Evolutionary conservation across 1,284 basidiomycete species (phyloP), one percentile per base, ranked within the genome.

Genomic region (Fomitopsis schrenkii): DNA sequence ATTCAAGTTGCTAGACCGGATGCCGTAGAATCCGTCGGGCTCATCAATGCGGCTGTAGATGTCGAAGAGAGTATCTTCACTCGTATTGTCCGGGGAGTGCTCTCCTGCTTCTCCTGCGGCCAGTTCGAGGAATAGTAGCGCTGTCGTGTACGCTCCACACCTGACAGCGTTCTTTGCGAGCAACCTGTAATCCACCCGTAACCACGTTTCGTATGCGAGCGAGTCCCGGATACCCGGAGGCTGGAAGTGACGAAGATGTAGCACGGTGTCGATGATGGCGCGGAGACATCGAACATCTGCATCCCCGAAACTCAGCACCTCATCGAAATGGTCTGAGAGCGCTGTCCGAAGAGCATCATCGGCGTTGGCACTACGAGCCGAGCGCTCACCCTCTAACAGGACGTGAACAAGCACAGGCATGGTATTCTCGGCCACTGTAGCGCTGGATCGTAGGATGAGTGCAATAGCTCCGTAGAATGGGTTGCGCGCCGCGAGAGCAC

Each of bases 21-120:
- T 94, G 1, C 94, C 95, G 73, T 99, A 99, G 73, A 99, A 99
- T 1, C 97, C 95, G 69, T 99, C 97, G 0, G 96, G 96, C 70
- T 99, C 97, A 70, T 97, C 95, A 61, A 99, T 94, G 70, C 94
- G 93, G 64, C 87, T 88, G 72, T 98, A 99, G 57, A 98, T 94
- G 58, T 91, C 87, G 75, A 96, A 97, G 52, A 98, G 78, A 38
- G 95, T 81, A 48, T 84, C 76, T 72, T 91, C 88, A 3, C 79
- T 74, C 12, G 75, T 70, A 48, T 56, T 70, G 64, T 33, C 75
- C 70, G 72, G 66, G 0, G 69, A 59, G 15, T 67, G 64, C 15
- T 68, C 65, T n/a, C 64, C 61, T 7, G 63, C 67, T 67, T 85
- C 79, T 63, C 94, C 91, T 10, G 79, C 76, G 0, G 85, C 87